phyloP scores from a whole-genome alignment of 257 asterid species.

The Petunia secreta region DNA sequence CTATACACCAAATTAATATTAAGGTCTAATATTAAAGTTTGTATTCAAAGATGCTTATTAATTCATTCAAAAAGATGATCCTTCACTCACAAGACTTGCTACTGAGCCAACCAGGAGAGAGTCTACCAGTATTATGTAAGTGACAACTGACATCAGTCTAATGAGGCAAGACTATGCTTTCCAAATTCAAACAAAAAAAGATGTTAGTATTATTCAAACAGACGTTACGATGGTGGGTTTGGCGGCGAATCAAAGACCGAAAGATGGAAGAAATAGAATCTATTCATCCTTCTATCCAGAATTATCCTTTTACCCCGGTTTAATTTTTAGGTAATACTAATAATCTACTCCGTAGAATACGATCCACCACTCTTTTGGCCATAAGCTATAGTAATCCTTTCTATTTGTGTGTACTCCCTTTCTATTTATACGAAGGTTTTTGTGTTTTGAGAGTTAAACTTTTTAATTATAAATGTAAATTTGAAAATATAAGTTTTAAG shows the following conservation, averaged over 20 bases:
- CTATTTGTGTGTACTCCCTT: too few species aligned
- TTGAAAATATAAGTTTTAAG: too few species aligned
- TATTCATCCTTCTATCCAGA: too few species aligned
- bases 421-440: too few species aligned
- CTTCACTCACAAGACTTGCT: slow-evolving; percentile 3
- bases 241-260: slow-evolving; percentile 3
- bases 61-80: background rate
- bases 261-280: background rate
- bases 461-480: too few species aligned
- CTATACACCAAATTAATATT: background rate
- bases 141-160: background rate
- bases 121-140: too few species aligned
- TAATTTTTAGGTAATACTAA: too few species aligned
- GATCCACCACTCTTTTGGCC: too few species aligned
- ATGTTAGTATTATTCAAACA: background rate
- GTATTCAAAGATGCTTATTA: background rate
- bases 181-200: background rate
- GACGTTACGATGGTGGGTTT: background rate
- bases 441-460: too few species aligned
- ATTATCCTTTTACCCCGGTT: too few species aligned
- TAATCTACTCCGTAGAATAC: too few species aligned
- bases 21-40: background rate
- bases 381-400: too few species aligned
- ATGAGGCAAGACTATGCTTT: background rate
- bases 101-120: background rate